These are phyloP conservation scores for Fusarium begoniae DNA, from an alignment of 2,329 filamentous ascomycete species.

Conservation along the genomic window DNA sequence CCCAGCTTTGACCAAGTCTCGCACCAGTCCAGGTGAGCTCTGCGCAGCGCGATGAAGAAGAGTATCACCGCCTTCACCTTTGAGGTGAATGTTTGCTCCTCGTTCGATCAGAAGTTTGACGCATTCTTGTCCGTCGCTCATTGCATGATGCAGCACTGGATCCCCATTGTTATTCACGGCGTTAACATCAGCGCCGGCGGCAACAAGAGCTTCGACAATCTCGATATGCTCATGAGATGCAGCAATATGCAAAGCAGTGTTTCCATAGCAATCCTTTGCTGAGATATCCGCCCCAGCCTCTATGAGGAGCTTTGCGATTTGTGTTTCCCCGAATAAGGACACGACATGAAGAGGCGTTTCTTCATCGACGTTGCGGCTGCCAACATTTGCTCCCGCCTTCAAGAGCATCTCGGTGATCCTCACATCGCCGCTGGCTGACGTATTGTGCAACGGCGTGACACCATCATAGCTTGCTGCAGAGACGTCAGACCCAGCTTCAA, in stretches of 20 bases:
- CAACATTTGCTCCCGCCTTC: neutral
- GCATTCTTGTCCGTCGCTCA: neutral
- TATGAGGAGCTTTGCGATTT: neutral
- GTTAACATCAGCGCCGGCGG: neutral
- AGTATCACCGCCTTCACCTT: neutral
- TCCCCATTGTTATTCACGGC: neutral
- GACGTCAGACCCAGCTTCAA: neutral
- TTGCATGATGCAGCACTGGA: neutral
- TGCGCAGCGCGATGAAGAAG: neutral
- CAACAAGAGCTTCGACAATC: neutral
- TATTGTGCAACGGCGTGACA: neutral
- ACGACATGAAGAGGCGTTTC: neutral
- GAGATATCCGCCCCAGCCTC: neutral
- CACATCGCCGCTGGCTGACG: neutral
- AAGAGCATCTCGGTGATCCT: neutral
- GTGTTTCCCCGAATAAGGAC: neutral
- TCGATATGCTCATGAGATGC: neutral
- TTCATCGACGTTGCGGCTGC: neutral
- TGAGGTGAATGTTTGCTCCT: neutral
- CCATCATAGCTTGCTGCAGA: neutral
- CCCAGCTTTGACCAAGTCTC: neutral
- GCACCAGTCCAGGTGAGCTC: neutral
- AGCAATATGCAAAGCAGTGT: neutral
- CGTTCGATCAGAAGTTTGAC: fast-evolving
- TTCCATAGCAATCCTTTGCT: neutral